Evolutionary conservation across 78 protist species (phyloP).

Genomic region (Guillardia theta): DNA sequence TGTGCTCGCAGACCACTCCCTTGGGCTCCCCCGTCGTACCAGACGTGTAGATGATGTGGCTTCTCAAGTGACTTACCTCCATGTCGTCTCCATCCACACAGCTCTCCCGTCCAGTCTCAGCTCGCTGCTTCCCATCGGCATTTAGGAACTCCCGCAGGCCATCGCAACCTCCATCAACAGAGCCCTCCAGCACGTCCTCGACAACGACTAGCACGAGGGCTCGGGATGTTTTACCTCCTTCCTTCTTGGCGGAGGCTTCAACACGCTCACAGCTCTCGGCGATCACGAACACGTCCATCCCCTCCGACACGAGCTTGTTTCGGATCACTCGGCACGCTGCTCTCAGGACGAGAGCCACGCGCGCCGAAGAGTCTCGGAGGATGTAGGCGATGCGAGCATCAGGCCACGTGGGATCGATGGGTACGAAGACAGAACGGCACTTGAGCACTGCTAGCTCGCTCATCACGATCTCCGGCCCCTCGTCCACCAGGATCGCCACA

Average conservation of each 20-base stretch:
- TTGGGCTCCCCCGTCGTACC: conserved; percentile 5
- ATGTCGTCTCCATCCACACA: too few species aligned
- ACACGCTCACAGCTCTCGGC: too few species aligned
- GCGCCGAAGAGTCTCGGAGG: background rate
- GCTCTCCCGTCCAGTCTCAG: background rate
- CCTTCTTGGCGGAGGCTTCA: background rate
- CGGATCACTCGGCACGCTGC: background rate
- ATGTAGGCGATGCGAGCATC: background rate
- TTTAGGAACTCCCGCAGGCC: background rate
- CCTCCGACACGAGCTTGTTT: background rate
- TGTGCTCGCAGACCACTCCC: conserved; percentile 29
- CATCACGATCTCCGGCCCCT: background rate
- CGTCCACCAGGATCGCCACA: background rate
- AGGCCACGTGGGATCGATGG: background rate
- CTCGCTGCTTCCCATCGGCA: background rate
- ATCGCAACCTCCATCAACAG: background rate
- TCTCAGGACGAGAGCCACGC: background rate
- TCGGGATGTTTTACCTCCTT: background rate
- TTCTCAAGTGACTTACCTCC: too few species aligned
- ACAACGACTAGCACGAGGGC: background rate
- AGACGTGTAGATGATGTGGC: conserved; percentile 36
- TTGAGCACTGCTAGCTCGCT: background rate
- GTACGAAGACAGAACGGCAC: background rate
- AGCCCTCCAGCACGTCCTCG: background rate
- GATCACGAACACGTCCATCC: background rate